phyloP scores from a whole-genome alignment of 2,329 filamentous ascomycete species.

The Aspergillus calidoustus region DNA sequence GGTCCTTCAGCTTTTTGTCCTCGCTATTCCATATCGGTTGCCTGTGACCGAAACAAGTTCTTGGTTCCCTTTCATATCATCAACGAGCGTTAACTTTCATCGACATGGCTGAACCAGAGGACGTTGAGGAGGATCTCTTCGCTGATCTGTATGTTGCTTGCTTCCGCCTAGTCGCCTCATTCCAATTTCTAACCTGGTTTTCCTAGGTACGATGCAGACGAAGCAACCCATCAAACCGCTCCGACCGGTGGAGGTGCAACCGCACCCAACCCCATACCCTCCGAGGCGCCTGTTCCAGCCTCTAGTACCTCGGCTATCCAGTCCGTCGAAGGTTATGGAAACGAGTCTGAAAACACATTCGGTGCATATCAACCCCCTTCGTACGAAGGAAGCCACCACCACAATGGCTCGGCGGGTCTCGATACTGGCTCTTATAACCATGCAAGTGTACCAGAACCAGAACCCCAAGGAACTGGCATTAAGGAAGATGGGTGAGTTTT shows the following conservation, averaged over 20 bases:
- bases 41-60: neutral
- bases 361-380: constrained; percentile 28
- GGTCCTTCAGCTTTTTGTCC: neutral
- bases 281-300: constrained; percentile 34
- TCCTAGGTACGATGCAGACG: constrained; percentile 69
- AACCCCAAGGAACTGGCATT: constrained; percentile 56
- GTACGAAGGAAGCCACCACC: constrained; percentile 30
- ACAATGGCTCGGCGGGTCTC: constrained; percentile 32
- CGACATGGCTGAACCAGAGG: constrained; percentile 78
- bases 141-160: constrained; percentile 76
- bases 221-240: constrained; percentile 48
- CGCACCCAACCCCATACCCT: constrained; percentile 39
- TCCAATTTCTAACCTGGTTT: constrained; percentile 18
- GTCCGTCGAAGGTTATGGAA: constrained; percentile 37
- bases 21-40: neutral
- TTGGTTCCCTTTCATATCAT: constrained; percentile 9
- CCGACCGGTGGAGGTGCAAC: constrained; percentile 43
- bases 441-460: constrained; percentile 33
- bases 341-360: constrained; percentile 28
- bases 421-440: constrained; percentile 30
- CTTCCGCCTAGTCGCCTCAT: neutral
- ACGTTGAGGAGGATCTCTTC: constrained; percentile 92
- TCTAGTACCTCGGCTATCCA: constrained; percentile 40
- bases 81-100: constrained; percentile 13
- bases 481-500: constrained; percentile 92